Percentiles rank a stretch among this genome's conserved stretches.
Evolutionary conservation across 140 eudicot genomes (phyloP).

Genomic region (Flaveria floridana): DNA sequence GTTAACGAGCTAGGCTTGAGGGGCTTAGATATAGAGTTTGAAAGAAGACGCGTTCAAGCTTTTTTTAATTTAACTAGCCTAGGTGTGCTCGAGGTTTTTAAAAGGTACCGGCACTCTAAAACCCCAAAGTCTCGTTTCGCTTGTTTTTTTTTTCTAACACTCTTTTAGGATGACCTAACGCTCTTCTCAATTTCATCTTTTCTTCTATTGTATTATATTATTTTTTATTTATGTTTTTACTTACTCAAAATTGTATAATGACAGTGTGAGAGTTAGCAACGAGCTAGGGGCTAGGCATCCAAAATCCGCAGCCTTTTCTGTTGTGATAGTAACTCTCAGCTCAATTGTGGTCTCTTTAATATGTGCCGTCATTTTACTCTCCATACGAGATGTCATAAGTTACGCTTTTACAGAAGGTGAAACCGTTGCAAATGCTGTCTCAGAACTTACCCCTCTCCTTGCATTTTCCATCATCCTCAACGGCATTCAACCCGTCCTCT

Average conservation of each 20-base stretch:
- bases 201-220: background rate
- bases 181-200: background rate
- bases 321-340: constrained; percentile 34
- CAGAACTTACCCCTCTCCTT: constrained; percentile 46
- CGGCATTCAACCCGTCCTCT: constrained; percentile 37
- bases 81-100: no score
- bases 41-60: no score
- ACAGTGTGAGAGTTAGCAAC: constrained; percentile 45
- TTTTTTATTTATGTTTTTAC: background rate
- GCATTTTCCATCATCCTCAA: constrained; percentile 39
- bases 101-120: no score
- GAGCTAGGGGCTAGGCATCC: constrained; percentile 43
- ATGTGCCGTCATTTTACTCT: constrained; percentile 27
- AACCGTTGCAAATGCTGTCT: constrained; percentile 42
- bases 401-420: constrained; percentile 45
- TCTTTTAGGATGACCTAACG: background rate
- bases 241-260: background rate
- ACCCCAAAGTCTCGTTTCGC: no score
- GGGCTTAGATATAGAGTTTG: no score
- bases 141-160: background rate
- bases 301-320: constrained; percentile 45
- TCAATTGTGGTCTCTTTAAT: constrained; percentile 36
- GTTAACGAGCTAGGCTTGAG: no score
- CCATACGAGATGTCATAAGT: constrained; percentile 34
- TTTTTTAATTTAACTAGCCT: no score